These are phyloP conservation scores for Penicilliopsis zonata DNA, from an alignment of 495 filamentous ascomycete species.

Conservation along the genomic window DNA sequence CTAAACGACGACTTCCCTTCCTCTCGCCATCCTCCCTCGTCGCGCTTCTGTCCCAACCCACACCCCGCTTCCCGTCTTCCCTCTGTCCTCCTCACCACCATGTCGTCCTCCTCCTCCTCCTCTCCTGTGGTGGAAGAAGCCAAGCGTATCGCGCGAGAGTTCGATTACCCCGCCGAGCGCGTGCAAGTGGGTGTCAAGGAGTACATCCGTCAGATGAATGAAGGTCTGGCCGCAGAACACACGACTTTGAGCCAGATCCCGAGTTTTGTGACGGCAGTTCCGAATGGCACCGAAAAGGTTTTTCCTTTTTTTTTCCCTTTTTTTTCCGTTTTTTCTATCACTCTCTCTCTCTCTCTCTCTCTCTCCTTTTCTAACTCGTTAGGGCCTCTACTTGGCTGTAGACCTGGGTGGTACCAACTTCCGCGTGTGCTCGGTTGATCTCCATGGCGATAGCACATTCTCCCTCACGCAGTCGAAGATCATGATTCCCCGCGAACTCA, in stretches of 20 bases:
- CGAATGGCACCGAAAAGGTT: conserved; percentile 92
- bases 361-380: conserved; percentile 1
- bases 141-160: conserved; percentile 66
- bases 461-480: conserved; percentile 84
- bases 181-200: conserved; percentile 70
- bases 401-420: conserved; percentile 97
- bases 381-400: conserved; percentile 93
- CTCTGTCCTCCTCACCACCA: neutral
- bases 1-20: conserved; percentile 4
- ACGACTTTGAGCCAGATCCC: conserved; percentile 89
- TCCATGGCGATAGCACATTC: conserved; percentile 90
- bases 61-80: neutral
- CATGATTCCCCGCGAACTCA: conserved; percentile 76
- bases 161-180: conserved; percentile 72
- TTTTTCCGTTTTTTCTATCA: neutral
- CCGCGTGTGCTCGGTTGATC: conserved; percentile 85
- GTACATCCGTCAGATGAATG: conserved; percentile 76
- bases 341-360: conserved; percentile 2
- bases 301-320: neutral
- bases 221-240: conserved; percentile 69
- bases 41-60: conserved; percentile 4
- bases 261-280: conserved; percentile 88
- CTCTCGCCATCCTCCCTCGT: conserved; percentile 2
- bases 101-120: conserved; percentile 17
- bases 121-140: conserved; percentile 57